Evolutionary conservation across 1,284 basidiomycete genomes (phyloP).

Genomic region (Pseudozyma sp.): DNA sequence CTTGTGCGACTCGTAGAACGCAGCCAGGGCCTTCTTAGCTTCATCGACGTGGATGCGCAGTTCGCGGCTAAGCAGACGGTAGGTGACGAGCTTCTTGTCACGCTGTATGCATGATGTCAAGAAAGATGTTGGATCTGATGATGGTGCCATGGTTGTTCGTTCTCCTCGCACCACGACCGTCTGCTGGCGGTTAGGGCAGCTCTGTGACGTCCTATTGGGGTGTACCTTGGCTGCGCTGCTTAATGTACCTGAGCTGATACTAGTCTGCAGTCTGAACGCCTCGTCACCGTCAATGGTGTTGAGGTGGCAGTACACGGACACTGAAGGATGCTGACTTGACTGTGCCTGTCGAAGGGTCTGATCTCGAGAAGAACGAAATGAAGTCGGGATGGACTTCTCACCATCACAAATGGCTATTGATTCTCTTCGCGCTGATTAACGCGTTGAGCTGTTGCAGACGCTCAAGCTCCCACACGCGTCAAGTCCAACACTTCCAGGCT

Average conservation of each 20-base stretch:
- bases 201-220: too few relatives aligned
- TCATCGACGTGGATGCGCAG: slow-evolving; percentile 53
- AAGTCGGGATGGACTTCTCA: neutral
- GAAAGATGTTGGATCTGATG: slow-evolving; percentile 33
- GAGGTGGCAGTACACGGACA: too few relatives aligned
- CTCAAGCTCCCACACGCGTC: slow-evolving; percentile 14
- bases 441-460: slow-evolving; percentile 15
- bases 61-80: slow-evolving; percentile 57
- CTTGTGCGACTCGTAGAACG: slow-evolving; percentile 39
- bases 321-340: too few relatives aligned
- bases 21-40: slow-evolving; percentile 41
- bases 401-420: neutral
- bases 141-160: slow-evolving; percentile 18
- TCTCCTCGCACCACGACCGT: neutral
- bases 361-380: neutral
- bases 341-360: neutral
- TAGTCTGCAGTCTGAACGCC: too few relatives aligned
- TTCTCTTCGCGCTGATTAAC: slow-evolving; percentile 24
- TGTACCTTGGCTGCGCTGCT: too few relatives aligned
- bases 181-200: too few relatives aligned
- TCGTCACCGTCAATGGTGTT: too few relatives aligned
- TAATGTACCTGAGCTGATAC: too few relatives aligned
- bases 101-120: slow-evolving; percentile 50
- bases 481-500: slow-evolving; percentile 21
- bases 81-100: slow-evolving; percentile 57